phyloP scores from a whole-genome alignment of 2,329 filamentous ascomycete genomes.

The Fusarium xyrophilum region DNA sequence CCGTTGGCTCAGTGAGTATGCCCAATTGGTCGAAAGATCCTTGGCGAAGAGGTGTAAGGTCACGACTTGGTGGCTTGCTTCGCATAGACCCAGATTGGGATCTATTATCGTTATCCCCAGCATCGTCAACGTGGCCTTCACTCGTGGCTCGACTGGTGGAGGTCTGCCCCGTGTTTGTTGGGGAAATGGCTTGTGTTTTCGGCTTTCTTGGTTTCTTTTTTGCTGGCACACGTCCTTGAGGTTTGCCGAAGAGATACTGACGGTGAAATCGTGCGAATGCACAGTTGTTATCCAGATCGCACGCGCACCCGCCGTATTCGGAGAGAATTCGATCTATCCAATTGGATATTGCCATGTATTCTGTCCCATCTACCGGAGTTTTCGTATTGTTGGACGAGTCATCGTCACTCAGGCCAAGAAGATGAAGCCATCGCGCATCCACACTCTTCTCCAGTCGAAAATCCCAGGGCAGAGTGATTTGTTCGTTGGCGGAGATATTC shows the following conservation, averaged over 20 bases:
- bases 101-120: constrained; percentile 58
- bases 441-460: constrained; percentile 67
- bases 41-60: constrained; percentile 67
- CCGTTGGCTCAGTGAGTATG: constrained; percentile 68
- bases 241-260: constrained; percentile 58
- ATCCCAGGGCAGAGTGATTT: constrained; percentile 72
- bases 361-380: constrained; percentile 63
- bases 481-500: constrained; percentile 70
- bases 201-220: constrained; percentile 64
- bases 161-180: constrained; percentile 67
- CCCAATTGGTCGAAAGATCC: constrained; percentile 66
- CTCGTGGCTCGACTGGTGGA: constrained; percentile 70
- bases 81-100: constrained; percentile 57
- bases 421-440: constrained; percentile 61
- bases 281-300: constrained; percentile 68
- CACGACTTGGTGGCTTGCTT: constrained; percentile 71
- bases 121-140: constrained; percentile 65
- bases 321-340: constrained; percentile 76
- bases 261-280: constrained; percentile 69
- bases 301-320: constrained; percentile 82
- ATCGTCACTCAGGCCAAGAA: constrained; percentile 69
- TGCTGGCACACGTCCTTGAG: constrained; percentile 48
- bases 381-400: constrained; percentile 57
- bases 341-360: constrained; percentile 65
- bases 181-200: constrained; percentile 64